Base-by-base conservation (phyloP, 371 early-diverging fungal species). In the Batrachochytrium dendrobatidis region DNA sequence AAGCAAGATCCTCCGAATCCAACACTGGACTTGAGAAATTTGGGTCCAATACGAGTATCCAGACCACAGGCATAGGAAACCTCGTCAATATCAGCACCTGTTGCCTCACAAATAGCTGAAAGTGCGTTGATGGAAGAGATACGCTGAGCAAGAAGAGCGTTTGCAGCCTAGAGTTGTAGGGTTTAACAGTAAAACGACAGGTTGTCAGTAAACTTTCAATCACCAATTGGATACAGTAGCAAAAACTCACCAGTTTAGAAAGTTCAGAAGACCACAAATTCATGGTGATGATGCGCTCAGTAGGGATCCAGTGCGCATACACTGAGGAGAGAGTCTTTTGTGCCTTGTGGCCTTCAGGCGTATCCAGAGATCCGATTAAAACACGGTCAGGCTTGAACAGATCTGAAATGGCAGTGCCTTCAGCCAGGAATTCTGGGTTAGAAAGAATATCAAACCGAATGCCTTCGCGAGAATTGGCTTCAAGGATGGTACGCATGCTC, bases 361-460 rank as follows among this genome's bases (percentile, higher is more conserved):
- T 91, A 62, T 84, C 85, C 62, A 89, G 77, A 53, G 86, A 83
- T 67, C 96, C 96, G 65, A 95, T 93, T 63, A 95, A 77, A 35
- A 94, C 91, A 63, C 96, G 89, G 73, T 94, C 96, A 32, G 96
- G 96, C 61, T 83, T 67, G 58, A 89, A 63, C 60, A 95, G 79
- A 70, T 95, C 93, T 26, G 63, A 66, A 63, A 94, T 84, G 43
- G 94, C 94, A 32, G 94, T 92, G 54, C 94, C 96, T 71, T 95
- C 96, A 58, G 93, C 92, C 69, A 95, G 83, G 75, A 95, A 95
- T 75, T 95, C 96, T 32, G 96, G 96, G 79, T 95, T 95, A 48
- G 94, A 90, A 50, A 95, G 79, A 60, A 95, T 92, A 54, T 88
- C 87, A 64, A 95, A 94, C 26, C 74, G 78, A 34, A 92, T 81